Evolutionary conservation across 768 basidiomycete species (phyloP).

Genomic region (Mycena maculata): DNA sequence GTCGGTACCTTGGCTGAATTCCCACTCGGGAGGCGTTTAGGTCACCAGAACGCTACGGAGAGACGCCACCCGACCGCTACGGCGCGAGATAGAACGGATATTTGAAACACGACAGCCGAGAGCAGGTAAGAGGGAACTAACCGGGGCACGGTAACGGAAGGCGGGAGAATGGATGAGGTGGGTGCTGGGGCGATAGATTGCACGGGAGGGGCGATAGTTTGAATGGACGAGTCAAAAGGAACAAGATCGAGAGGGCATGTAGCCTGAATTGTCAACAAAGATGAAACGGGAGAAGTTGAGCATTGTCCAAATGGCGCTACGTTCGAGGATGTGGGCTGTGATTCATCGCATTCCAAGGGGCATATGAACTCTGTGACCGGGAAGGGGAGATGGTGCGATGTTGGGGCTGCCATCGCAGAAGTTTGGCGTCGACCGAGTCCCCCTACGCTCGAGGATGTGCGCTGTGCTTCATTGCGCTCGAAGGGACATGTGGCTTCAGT

Average conservation of each 20-base stretch:
- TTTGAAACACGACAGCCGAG: background rate
- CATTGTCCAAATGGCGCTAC: background rate
- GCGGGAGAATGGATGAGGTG: conserved; percentile 1
- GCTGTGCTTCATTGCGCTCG: too few relatives aligned
- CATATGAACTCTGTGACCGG: background rate
- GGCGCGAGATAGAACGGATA: background rate
- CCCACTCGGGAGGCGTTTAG: too few relatives aligned
- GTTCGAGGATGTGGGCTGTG: background rate
- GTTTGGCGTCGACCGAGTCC: too few relatives aligned
- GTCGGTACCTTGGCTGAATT: too few relatives aligned
- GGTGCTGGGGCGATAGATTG: background rate
- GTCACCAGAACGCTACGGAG: too few relatives aligned
- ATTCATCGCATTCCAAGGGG: background rate
- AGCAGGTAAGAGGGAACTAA: conserved; percentile 2
- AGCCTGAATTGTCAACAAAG: background rate
- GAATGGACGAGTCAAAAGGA: too few relatives aligned
- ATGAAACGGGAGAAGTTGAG: background rate
- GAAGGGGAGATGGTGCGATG: too few relatives aligned
- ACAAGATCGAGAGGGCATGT: background rate
- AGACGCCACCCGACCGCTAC: background rate
- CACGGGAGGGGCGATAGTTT: background rate
- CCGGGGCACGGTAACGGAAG: background rate
- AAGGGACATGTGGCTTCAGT: too few relatives aligned
- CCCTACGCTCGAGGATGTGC: too few relatives aligned
- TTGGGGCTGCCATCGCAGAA: too few relatives aligned